Evolutionary conservation across 1,284 basidiomycete genomes (phyloP), one percentile per base, ranked within the genome.

Genomic region (Porphyrellus sp.): DNA sequence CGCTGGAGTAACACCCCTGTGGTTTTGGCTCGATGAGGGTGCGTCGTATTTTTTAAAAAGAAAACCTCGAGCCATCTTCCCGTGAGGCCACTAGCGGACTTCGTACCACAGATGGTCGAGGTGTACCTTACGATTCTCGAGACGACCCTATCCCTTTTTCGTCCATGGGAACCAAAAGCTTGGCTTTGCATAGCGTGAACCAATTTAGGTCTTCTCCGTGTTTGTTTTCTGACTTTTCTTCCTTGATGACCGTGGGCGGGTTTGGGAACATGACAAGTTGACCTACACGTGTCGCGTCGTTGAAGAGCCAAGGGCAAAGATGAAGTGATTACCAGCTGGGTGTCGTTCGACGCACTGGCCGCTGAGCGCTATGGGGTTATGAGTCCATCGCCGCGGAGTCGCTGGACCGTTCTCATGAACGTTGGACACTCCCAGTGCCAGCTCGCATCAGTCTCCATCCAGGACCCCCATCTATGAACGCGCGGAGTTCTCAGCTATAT

Each of bases 241-340:
- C 62, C 61, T 51, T 61, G 33, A 60, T 62, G 61, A 57, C 51
- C 61, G 57, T 56, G 51, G 31, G 24, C 13, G 33, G 38, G 9
- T 11, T 45, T 5, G 20, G 28, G n/a, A 39, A 31, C 45, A 25
- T 33, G 35, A 8, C 28, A 46, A 44, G 25, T 46, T 18, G n/a
- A n/a, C 33, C 18, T 21, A n/a, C 15, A 8, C 15, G 20, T 24
- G 21, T 15, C 25, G 21, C 37, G 15, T 43, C 27, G n/a, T 31
- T 49, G 20, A 37, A 11, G n/a, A n/a, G n/a, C n/a, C n/a, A n/a
- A n/a, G n/a, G n/a, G n/a, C n/a, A n/a, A n/a, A n/a, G 48, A 37
- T 13, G 44, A 28, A 46, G 39, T 34, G 18, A 20, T 53, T 15
- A 11, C 12, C 21, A 23, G 5, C 1, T 37, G 35, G n/a, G n/a